Base-by-base conservation (phyloP, 2,329 filamentous ascomycete genomes). In the Cladosporium phlei region DNA sequence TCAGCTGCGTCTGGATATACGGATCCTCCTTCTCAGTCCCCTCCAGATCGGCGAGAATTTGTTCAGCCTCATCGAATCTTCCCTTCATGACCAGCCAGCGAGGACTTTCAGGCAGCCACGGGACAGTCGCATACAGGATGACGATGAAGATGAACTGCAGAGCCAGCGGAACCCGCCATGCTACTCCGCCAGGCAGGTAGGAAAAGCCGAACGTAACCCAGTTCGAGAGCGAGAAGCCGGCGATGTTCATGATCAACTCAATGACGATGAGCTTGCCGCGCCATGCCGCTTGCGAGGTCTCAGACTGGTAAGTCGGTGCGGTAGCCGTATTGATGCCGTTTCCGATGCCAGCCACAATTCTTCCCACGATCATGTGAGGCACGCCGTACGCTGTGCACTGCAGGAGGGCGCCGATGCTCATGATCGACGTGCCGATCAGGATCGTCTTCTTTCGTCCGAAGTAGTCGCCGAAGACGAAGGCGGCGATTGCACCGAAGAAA, bases 201-300 rank as follows among this genome's bases (percentile, higher is more conserved):
- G 68, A 72, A 46, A 77, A 69, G 2, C 73, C 73, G 47, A 70
- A 77, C 6, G 69, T 77, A 9, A 78, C 66, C 73, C 75, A 78
- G 34, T 77, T 76, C 4, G 67, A 69, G 2, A 78, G 38, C 1
- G 61, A 68, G 49, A 75, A 76, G 2, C 75, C 76, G 14, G 45
- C 45, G 8, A 47, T 47, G 46, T 74, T 75, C 55, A 76, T 64
- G 35, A 72, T 72, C 60, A 77, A 68, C 39, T 65, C 62, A 34
- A 65, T 59, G 60, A 78, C 80, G 55, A 82, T 81, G 45, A 82
- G 63, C 25, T 80, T 71, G 53, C 79, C 79, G 53, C 79, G 73
- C 61, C 80, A 80, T 55, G 72, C 74, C 0, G 77, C 73, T 47
- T 66, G 69, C 3, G 73, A 73, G 57, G 73, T 76, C 54, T 77